Evolutionary conservation across 2,329 filamentous ascomycete genomes (phyloP), one percentile per base, ranked within the genome.

Genomic region (Venturia nashicola): DNA sequence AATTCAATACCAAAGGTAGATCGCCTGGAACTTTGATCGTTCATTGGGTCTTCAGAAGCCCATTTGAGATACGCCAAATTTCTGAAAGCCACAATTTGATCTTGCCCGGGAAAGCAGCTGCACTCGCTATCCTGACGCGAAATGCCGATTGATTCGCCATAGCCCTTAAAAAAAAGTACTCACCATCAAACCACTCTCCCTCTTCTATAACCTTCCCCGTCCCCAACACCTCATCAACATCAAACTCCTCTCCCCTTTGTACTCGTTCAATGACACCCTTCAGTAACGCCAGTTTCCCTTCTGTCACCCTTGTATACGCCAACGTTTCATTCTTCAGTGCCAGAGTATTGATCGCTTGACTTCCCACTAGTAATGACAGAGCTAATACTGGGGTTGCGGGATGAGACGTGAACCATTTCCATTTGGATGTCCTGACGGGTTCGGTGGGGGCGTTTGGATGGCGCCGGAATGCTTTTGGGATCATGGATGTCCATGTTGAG

Each of bases 281-380:
- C 65, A 99, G 75, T 39, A 91, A 72, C 2, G 81, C 83, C 67
- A 99, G 89, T 72, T 89, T 88, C 7, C 89, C 86, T 69, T 96
- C 89, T 5, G 91, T 87, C 68, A 86, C 85, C 61, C 92, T 85
- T 71, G 81, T 84, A 69, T 89, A 92, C 11, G 86, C 84, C 40
- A 82, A 80, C 71, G 86, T 88, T 61, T 92, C 87, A 69, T 89
- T 89, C 70, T 87, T 88, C 70, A 97, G 74, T 43, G 86, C 82
- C 71, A 99, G 87, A 81, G 94, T 89, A 70, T 97, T 90, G 69
- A 99, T 97, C 16, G 93, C 90, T 81, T 97, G 96, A 66, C 91
- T 96, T 4, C 95, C 95, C 67, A 97, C 93, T 67, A 97, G 82
- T 48, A 91, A 79, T 6, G 89, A 80, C 2, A 85, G 73, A 65